Conservation (phyloP, 140 eudicot species). For the Ambrosia hybrid region DNA sequence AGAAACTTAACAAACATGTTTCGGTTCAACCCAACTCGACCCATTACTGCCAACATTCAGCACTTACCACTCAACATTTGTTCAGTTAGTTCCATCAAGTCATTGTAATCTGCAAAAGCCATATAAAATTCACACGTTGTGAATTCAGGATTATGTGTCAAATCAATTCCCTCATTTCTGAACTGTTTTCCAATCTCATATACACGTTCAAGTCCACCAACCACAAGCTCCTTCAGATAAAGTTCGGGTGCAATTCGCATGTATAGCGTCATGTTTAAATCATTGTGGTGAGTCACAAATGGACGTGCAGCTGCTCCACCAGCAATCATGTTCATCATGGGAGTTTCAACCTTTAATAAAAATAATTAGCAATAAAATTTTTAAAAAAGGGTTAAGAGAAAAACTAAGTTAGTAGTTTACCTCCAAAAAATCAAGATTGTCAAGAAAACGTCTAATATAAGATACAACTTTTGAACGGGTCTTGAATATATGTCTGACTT, state of each 20-base stretch:
- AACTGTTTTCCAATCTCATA: conserved; percentile 95
- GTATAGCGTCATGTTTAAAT: conserved; percentile 70
- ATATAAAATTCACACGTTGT: conserved; percentile 92
- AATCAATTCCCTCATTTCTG: conserved; percentile 90
- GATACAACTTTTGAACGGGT: conserved; percentile 69
- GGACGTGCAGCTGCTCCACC: conserved; percentile 99
- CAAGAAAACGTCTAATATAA: conserved; percentile 67
- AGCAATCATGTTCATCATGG: conserved; percentile 96
- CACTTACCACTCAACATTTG: conserved; percentile 75
- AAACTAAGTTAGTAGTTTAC: conserved; percentile 31
- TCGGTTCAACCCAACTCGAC: neutral
- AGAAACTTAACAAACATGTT: neutral
- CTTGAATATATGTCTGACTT: conserved; percentile 75
- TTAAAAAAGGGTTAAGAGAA: neutral
- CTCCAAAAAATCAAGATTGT: conserved; percentile 80
- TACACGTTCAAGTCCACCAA: conserved; percentile 92
- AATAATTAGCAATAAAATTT: neutral
- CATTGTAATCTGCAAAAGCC: conserved; percentile 94
- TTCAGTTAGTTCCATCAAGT: conserved; percentile 78
- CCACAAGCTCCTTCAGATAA: conserved; percentile 89
- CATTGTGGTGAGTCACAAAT: conserved; percentile 92
- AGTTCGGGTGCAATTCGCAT: conserved; percentile 98
- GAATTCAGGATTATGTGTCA: conserved; percentile 95
- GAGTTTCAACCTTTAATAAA: conserved; percentile 78
- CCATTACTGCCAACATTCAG: neutral